Evolutionary conservation across 257 asterid genomes (phyloP), one percentile per base, ranked within the genome.

Genomic region (Fraxinus anomala): DNA sequence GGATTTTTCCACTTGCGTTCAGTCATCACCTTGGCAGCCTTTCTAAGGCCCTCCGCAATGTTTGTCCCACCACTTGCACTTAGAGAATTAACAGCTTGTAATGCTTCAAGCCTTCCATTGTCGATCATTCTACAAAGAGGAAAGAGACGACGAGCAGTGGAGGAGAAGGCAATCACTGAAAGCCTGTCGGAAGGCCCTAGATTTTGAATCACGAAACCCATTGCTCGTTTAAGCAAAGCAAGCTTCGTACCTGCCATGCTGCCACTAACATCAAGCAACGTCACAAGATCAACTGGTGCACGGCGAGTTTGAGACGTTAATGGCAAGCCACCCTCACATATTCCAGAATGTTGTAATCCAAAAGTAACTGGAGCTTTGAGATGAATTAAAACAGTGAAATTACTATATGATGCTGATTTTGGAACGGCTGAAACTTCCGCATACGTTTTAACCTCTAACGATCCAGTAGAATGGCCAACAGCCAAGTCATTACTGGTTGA

Each of bases 171-270:
- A 31, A 87, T 33, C 37, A 87, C 87, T n/a, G 89, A 85, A 67
- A 87, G 89, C 80, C 91, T 82, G 73, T 87, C 91, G 31, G 84
- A 82, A 61, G 89, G 84, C 24, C 90, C 87, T 21, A 87, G 76
- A 30, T 80, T 79, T 72, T 84, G 88, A 73, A 87, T 84, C 23
- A 87, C 51, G 51, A 42, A 42, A 14, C 90, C 90, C 90, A 87
- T 84, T 16, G 90, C 90, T 30, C 88, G 81, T 74, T 87, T 87
- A 23, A 87, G 78, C 77, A 87, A 80, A 30, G 90, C 88, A 59
- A 87, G 80, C 82, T 87, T 87, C 30, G 90, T 84, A 54, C 90
- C 90, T 17, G 90, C 85, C 90, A 87, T 87, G 81, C 90, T 87
- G 37, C 90, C 90, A 76, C 90, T 87, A 49, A 87, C 85, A 80